Evolutionary conservation across 768 basidiomycete species (phyloP), one percentile per base, ranked within the genome.

Genomic region (Russula lepida): DNA sequence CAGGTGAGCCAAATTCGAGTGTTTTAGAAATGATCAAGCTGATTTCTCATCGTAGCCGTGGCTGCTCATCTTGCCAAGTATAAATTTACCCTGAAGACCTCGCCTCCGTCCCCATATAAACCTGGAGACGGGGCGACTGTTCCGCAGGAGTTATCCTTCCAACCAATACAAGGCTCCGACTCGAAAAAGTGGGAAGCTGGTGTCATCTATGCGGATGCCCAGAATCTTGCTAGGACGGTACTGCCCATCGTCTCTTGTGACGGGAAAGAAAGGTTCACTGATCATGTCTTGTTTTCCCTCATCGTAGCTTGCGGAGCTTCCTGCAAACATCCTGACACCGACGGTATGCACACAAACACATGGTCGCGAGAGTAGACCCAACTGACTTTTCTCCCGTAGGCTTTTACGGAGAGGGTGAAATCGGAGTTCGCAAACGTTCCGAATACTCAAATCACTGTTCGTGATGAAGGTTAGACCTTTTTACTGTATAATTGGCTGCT

Each of bases 281-380:
- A 27, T 50, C 4, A 43, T 53, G n/a, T n/a, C n/a, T 35, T 19
- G 4, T n/a, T 23, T 13, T 48, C 7, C 19, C 27, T 19, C 56
- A 27, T 4, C 44, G 7, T 70, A 91, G 87, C 78, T 94, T 50
- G 86, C 83, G 84, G 92, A 94, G 72, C 74, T 89, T 6, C 92
- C 92, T 54, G 91, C 83, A 1, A 94, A 94, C 71, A 82, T 92
- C 72, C 76, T 91, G 77, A 92, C 90, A 2, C 92, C 91, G 9
- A 90, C 89, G 15, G 86, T 86, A 67, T 12, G 56, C 35, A 13
- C 23, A 39, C 9, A n/a, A 11, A 6, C 5, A n/a, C 37, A n/a
- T 37, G 21, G 37, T 2, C 25, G 12, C 6, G 21, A 37, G n/a
- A n/a, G 49, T 57, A 49, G 7, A 47, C 78, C 70, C 8, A 5